Percentiles rank a stretch among this genome's conserved stretches.
Conservation (phyloP, 148 eudicot species). For the Vaccinium darrowii region DNA sequence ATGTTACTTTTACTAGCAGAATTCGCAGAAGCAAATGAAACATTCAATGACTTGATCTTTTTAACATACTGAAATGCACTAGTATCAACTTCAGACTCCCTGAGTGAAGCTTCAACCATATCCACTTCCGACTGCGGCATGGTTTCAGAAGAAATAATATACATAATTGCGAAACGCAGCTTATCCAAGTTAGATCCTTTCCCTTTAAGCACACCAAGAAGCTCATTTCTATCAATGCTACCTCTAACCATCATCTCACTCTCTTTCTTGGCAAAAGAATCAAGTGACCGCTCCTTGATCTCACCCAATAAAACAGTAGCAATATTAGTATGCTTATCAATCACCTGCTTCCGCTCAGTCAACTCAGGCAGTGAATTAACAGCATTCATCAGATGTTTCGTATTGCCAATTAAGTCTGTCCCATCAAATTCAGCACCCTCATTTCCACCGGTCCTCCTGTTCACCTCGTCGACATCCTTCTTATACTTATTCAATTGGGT, state of each 20-base stretch:
- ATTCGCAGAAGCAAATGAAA: constrained; percentile 74
- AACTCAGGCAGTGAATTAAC: constrained; percentile 92
- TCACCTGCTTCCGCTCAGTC: constrained; percentile 87
- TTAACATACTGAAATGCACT: constrained; percentile 95
- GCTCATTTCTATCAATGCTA: constrained; percentile 73
- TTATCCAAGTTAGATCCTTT: constrained; percentile 84
- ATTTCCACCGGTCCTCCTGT: constrained; percentile 78
- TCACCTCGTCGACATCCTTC: constrained; percentile 91
- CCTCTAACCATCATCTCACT: constrained; percentile 93
- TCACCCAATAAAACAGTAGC: constrained; percentile 84
- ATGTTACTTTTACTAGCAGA: constrained; percentile 84
- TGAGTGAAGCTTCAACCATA: constrained; percentile 73
- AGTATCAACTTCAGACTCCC: constrained; percentile 86
- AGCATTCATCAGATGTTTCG: constrained; percentile 93
- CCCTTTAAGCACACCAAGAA: constrained; percentile 74
- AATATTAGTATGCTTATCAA: constrained; percentile 92
- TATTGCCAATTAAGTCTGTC: constrained; percentile 86
- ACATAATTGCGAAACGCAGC: constrained; percentile 91
- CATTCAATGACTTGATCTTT: constrained; percentile 84
- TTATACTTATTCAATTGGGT: constrained; percentile 83
- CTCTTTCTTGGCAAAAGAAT: constrained; percentile 87
- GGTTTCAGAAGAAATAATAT: constrained; percentile 76
- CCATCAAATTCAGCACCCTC: constrained; percentile 90
- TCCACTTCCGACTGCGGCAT: constrained; percentile 76
- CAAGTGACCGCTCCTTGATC: constrained; percentile 87